Conservation (phyloP, 768 basidiomycete species). For the Hydnomerulius pinastri region DNA sequence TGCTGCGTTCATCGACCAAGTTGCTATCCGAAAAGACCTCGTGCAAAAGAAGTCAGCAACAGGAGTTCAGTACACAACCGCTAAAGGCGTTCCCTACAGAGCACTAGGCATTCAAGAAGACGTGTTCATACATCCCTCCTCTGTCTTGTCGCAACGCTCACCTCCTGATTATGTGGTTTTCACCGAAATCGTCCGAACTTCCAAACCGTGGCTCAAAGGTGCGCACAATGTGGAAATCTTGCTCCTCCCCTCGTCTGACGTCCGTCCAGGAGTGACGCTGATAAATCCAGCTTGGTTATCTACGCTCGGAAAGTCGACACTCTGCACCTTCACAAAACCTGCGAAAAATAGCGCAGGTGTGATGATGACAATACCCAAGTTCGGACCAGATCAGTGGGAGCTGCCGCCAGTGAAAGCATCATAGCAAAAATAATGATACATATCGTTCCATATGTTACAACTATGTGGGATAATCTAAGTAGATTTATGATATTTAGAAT, state of each 20-base stretch:
- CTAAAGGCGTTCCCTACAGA: slow-evolving; percentile 80
- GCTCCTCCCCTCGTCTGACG: slow-evolving; percentile 3
- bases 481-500: neutral
- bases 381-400: slow-evolving; percentile 87
- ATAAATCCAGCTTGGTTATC: slow-evolving; percentile 90
- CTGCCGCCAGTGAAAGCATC: slow-evolving; percentile 58
- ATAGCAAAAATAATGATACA: slow-evolving; percentile 21
- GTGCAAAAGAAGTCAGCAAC: slow-evolving; percentile 56
- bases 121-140: slow-evolving; percentile 90
- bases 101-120: slow-evolving; percentile 82
- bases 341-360: slow-evolving; percentile 65
- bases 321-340: slow-evolving; percentile 92
- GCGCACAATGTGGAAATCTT: slow-evolving; percentile 11
- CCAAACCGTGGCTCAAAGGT: slow-evolving; percentile 82
- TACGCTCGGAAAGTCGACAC: slow-evolving; percentile 68
- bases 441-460: slow-evolving; percentile 10
- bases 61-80: slow-evolving; percentile 71
- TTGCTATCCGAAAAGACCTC: slow-evolving; percentile 88
- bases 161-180: slow-evolving; percentile 90
- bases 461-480: slow-evolving; percentile 10
- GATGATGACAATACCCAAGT: slow-evolving; percentile 78
- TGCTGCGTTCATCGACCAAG: slow-evolving; percentile 93
- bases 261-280: slow-evolving; percentile 66
- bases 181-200: slow-evolving; percentile 79
- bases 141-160: slow-evolving; percentile 62